These are phyloP conservation scores for Capsicum baccatum DNA, from an alignment of 257 asterid genomes.

Conservation along the genomic window DNA sequence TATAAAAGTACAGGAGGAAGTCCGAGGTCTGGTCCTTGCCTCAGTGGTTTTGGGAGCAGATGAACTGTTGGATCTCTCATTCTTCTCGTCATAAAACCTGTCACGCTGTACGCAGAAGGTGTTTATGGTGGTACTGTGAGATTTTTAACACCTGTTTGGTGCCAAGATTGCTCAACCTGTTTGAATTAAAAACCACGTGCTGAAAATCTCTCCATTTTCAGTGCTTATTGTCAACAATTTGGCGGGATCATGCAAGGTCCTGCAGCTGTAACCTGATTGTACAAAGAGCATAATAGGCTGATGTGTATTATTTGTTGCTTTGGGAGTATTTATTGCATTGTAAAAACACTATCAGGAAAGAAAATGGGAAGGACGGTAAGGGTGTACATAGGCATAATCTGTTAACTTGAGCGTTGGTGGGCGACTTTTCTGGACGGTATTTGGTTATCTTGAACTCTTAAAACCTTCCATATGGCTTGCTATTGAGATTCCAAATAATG, in stretches of 20 bases:
- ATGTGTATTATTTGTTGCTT: slow-evolving; percentile 31
- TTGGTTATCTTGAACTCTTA: not conserved
- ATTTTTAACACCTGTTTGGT: not conserved
- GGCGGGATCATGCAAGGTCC: slow-evolving; percentile 24
- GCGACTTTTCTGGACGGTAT: not conserved
- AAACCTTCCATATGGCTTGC: not conserved
- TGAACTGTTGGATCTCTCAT: not conserved
- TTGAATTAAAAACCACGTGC: not conserved
- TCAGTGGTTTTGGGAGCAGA: not conserved
- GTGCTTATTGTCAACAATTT: not conserved
- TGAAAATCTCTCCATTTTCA: not conserved
- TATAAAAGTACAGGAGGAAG: not conserved
- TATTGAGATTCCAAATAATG: not conserved
- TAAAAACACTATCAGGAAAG: slow-evolving; percentile 29
- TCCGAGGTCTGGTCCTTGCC: not conserved
- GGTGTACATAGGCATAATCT: slow-evolving; percentile 32
- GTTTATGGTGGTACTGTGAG: slow-evolving; percentile 9
- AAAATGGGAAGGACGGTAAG: slow-evolving; percentile 20
- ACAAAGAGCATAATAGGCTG: slow-evolving; percentile 18
- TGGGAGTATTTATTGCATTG: slow-evolving; percentile 32
- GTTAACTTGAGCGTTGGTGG: not conserved
- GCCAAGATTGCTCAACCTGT: not conserved
- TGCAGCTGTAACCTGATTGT: slow-evolving; percentile 22
- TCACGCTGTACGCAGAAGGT: not conserved
- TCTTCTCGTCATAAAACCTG: not conserved